These are phyloP conservation scores for Neurospora tetrasperma DNA, from an alignment of 495 filamentous ascomycete species.

Conservation along the genomic window DNA sequence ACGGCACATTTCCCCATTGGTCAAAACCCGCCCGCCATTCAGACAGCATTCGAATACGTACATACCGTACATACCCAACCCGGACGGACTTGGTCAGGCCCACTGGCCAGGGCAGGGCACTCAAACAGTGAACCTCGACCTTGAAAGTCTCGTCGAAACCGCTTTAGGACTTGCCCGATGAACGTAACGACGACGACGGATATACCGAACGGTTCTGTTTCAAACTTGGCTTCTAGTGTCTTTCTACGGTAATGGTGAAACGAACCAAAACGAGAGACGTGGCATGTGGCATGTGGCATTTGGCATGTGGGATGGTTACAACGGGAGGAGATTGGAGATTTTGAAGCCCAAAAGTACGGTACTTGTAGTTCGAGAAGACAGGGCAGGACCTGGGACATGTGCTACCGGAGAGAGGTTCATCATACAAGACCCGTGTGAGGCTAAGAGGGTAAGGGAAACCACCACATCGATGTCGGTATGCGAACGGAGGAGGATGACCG, in stretches of 20 bases:
- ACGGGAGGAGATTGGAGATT: not conserved
- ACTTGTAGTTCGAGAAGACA: not conserved
- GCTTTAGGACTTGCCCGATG: not conserved
- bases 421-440: too few relatives aligned
- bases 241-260: not conserved
- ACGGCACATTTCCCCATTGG: too few relatives aligned
- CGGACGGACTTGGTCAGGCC: not conserved
- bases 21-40: too few relatives aligned
- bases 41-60: not conserved
- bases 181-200: not conserved
- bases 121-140: not conserved
- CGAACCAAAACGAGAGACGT: not conserved
- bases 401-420: not conserved
- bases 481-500: too few relatives aligned
- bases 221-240: not conserved
- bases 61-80: not conserved
- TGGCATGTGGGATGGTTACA: not conserved
- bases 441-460: too few relatives aligned
- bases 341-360: not conserved
- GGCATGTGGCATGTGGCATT: not conserved
- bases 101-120: not conserved
- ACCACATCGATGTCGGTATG: too few relatives aligned
- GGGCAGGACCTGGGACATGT: not conserved
- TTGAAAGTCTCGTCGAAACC: not conserved
- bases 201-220: not conserved